phyloP scores from a whole-genome alignment of 805 yeast genomes.

The Metschnikowia colocasiae region DNA sequence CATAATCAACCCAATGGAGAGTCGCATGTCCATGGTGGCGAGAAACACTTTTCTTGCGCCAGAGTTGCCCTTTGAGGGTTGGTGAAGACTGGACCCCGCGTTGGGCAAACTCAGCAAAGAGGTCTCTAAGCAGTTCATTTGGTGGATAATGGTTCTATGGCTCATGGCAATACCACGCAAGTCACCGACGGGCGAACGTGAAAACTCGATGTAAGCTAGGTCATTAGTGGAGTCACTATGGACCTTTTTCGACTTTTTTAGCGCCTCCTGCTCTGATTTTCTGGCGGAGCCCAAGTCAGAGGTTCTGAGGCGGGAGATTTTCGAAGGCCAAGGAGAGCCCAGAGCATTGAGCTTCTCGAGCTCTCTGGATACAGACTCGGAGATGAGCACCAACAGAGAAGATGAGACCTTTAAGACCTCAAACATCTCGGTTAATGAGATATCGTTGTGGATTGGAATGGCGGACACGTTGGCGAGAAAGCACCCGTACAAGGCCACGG shows the following conservation, averaged over 20 bases:
- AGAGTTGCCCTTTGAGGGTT: constrained; percentile 29
- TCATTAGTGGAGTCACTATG: constrained; percentile 36
- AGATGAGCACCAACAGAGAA: constrained; percentile 72
- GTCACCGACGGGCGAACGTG: constrained; percentile 87
- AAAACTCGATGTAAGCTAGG: constrained; percentile 89
- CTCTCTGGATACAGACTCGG: constrained; percentile 73
- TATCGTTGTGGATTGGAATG: constrained; percentile 80
- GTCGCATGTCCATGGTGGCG: constrained; percentile 41
- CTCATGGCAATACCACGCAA: constrained; percentile 90
- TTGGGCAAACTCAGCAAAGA: constrained; percentile 65
- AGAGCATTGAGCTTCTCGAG: constrained; percentile 60
- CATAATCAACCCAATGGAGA: constrained; percentile 78
- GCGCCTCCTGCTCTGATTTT: constrained; percentile 33
- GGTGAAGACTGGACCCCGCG: constrained; percentile 50
- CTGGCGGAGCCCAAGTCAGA: constrained; percentile 73
- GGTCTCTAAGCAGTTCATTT: constrained; percentile 71
- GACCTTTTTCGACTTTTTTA: constrained; percentile 14
- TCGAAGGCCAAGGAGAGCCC: constrained; percentile 66
- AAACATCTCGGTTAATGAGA: constrained; percentile 63
- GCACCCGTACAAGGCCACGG: constrained; percentile 84
- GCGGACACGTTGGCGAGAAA: constrained; percentile 92
- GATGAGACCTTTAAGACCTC: constrained; percentile 71
- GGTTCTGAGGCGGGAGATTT: constrained; percentile 75
- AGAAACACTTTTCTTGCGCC: constrained; percentile 51
- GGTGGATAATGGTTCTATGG: constrained; percentile 83